Evolutionary conservation across 345 rosid species (phyloP).

Genomic region (Boechera retrofracta): DNA sequence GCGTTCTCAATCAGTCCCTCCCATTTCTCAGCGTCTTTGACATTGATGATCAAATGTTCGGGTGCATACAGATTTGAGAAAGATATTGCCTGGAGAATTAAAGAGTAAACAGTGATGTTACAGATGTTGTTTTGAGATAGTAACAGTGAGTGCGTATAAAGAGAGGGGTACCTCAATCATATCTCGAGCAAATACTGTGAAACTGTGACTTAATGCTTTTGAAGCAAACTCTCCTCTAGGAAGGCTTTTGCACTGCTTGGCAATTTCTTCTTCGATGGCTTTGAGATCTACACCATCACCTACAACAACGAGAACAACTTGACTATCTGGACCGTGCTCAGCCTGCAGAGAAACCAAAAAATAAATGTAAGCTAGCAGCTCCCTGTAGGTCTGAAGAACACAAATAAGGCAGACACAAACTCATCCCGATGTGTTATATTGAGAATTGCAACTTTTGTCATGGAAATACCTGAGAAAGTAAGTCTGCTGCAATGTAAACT

Average conservation of each 20-base stretch:
- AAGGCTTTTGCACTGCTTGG: slow-evolving; percentile 68
- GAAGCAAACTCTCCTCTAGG: slow-evolving; percentile 88
- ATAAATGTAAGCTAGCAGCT: neutral
- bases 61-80: slow-evolving; percentile 95
- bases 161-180: slow-evolving; percentile 68
- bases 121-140: slow-evolving; percentile 11
- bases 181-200: slow-evolving; percentile 76
- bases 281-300: slow-evolving; percentile 79
- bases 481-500: slow-evolving; percentile 89
- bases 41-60: slow-evolving; percentile 90
- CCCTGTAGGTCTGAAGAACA: neutral
- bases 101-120: neutral
- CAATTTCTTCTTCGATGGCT: slow-evolving; percentile 81
- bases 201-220: slow-evolving; percentile 86
- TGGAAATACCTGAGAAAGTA: slow-evolving; percentile 83
- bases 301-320: slow-evolving; percentile 84
- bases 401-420: neutral
- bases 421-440: neutral
- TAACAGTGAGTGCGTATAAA: slow-evolving; percentile 3
- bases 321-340: slow-evolving; percentile 98
- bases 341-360: slow-evolving; percentile 59
- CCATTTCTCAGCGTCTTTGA: slow-evolving; percentile 91
- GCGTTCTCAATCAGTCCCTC: slow-evolving; percentile 84
- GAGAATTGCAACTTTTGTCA: slow-evolving; percentile 2
- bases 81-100: slow-evolving; percentile 60